Base-by-base conservation (phyloP, 2,329 filamentous ascomycete species). In the Alternaria viburni region DNA sequence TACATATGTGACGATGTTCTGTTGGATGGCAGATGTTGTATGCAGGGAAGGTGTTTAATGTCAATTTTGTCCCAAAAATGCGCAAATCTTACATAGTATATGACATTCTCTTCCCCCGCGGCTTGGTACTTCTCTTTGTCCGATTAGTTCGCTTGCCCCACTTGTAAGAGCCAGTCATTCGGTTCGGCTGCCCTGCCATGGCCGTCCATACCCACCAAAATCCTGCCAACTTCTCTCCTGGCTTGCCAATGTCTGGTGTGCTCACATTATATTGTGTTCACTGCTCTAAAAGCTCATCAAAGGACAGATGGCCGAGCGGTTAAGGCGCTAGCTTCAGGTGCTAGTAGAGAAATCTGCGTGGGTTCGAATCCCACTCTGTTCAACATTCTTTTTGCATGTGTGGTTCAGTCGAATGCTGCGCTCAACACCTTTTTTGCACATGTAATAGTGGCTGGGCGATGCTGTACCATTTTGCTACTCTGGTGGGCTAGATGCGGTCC, bases 261-360 rank as follows among this genome's bases (percentile, higher is more conserved):
- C n/a, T n/a, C n/a, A n/a, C n/a, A n/a, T n/a, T n/a, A n/a, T n/a
- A n/a, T n/a, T n/a, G n/a, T n/a, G n/a, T n/a, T 11, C 1, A 8
- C 26, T 0, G 10, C 26, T 28, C 10, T n/a, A 5, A 28, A 41
- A 17, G 4, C 4, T 54, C 32, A 61, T 52, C 30, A 30, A n/a
- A 13, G 71, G 71, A 62, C 55, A 71, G 67, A 68, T 75, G 71
- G 75, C 75, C 75, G 75, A 77, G 75, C 66, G 74, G 75, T 77
- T 75, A 78, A 74, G 75, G 75, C 75, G 75, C 74, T 73, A 77
- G 76, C 73, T 78, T 78, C 76, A 77, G 76, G 75, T 78, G 74
- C 76, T 77, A 73, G 74, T 78, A 67, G 67, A 63, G 74, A 57
- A 77, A 78, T 62, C 67, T 67, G 73, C 74, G 75, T 75, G 75